Evolutionary conservation across 108 stramenopile genomes (phyloP), one percentile per base, ranked within the genome.

Genomic region (Cyclotella cryptica): DNA sequence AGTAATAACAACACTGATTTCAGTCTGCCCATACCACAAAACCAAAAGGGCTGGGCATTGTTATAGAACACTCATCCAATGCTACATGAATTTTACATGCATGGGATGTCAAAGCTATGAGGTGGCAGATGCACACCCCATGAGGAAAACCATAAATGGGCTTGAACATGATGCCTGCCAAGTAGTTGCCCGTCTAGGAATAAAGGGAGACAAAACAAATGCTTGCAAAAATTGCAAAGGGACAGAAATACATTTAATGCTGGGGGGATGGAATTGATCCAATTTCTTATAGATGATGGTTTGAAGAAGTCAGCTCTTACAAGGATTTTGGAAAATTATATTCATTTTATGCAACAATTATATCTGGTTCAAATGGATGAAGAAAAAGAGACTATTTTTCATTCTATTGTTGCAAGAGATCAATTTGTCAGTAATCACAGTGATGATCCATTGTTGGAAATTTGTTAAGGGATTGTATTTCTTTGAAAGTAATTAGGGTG

Each of bases 11-110:
- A 62, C n/a, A 27, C 15, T 39, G 47, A 73, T 10, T 19, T 5
- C 35, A 27, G 3, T 27, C 57, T 19, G 30, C 62, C 45, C 12
- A 29, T 77, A 30, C 66, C 68, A 10, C 43, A 12, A 21, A 26
- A 7, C 76, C 76, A 27, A 39, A 61, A n/a, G 84, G 84, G 28
- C 52, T 85, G 21, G 74, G 80, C 22, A 80, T 85, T 52, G 84
- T 80, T 43, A 85, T 85, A 79, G 84, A 15, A 85, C 84, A 1
- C 69, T 85, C 35, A 71, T 74, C 15, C 54, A 81, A 58, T 79
- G 74, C 61, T 63, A 58, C 58, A 85, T 85, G 0, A 66, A 85
- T 46, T 85, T 85, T 62, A 61, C 84, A 9, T 68, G 76, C 13
- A 78, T 80, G 84, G 15, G 84, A 28, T 44, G 59, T 15, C 66